Base-by-base conservation (phyloP, 2,329 filamentous ascomycete genomes). In the Hypomyces perniciosus region DNA sequence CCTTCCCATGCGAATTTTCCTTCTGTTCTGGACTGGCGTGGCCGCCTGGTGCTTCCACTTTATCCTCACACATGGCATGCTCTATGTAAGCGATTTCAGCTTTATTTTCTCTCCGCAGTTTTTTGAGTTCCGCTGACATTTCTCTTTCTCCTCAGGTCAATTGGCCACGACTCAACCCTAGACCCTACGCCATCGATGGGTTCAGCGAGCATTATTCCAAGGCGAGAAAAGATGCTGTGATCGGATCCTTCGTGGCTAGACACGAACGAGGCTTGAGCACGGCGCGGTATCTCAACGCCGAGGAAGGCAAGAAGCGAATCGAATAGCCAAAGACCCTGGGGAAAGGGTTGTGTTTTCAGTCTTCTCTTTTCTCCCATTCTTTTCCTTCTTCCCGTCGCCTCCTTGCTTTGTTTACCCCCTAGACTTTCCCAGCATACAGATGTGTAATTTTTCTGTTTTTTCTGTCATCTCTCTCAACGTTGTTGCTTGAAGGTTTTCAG, bases 231-330 rank as follows among this genome's bases (percentile, higher is more conserved):
- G 89, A 95, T 64, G 81, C 84, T 53, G 68, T 99, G 13, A 78
- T 97, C 44, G 93, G 93, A 3, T 72, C 80, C 10, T 80, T 95
- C 54, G 66, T 73, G 26, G 76, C 79, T 29, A 74, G 75, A 44
- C 90, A 95, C 64, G 88, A 95, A 69, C 78, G 91, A 12, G 90
- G 90, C 3, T 80, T 89, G 55, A 96, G 90, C 71, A 88, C 88
- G 57, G 85, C 86, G 40, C 79, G 89, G 55, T 85, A 95, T 60
- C 79, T 89, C 31, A 93, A 86, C 60, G 82, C 95, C 49, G 93
- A 99, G 68, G 93, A 99, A 71, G 93, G 93, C 48, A 99, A 99
- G 80, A 99, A 96, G 80, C 88, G 93, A 67, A 95, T 95, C 64
- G 93, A 99, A 67, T 91, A 80, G 60, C 61, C 27, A n/a, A 28